Conservation (phyloP, 2,329 filamentous ascomycete genomes). For the Trichoderma guizhouense region DNA sequence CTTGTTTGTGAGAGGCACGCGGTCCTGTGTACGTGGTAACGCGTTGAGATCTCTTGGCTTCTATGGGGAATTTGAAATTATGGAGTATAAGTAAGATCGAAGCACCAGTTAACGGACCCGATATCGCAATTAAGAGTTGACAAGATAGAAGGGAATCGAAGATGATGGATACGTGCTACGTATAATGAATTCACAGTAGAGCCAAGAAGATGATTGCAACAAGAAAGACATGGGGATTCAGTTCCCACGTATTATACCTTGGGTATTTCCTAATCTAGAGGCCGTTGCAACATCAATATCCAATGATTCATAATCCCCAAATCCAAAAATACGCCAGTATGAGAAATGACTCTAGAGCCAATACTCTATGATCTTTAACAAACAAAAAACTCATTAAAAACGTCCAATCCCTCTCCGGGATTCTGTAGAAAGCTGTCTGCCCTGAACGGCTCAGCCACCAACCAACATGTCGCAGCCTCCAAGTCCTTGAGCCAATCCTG, state of each 20-base stretch:
- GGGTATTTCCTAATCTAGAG: not conserved
- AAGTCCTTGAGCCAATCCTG: slow-evolving; percentile 5
- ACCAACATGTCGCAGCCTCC: slow-evolving; percentile 12
- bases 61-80: not conserved
- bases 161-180: not conserved
- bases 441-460: slow-evolving; percentile 9
- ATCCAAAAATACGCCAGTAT: not conserved
- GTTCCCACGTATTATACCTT: not conserved
- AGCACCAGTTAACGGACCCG: not conserved
- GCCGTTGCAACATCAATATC: not conserved
- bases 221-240: not conserved
- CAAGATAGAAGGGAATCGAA: not conserved
- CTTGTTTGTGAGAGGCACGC: not conserved
- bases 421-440: slow-evolving; percentile 5
- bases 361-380: not conserved
- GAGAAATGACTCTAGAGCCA: not conserved
- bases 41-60: not conserved
- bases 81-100: not conserved
- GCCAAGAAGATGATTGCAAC: not conserved
- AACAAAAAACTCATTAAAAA: slow-evolving; percentile 2
- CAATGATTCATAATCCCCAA: not conserved
- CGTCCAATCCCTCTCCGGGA: slow-evolving; percentile 1
- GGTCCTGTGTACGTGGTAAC: not conserved
- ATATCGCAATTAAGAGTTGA: not conserved
- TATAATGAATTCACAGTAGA: not conserved